These are phyloP conservation scores for Suhomyces emberorum DNA, from an alignment of 805 yeast genomes.

Conservation along the genomic window DNA sequence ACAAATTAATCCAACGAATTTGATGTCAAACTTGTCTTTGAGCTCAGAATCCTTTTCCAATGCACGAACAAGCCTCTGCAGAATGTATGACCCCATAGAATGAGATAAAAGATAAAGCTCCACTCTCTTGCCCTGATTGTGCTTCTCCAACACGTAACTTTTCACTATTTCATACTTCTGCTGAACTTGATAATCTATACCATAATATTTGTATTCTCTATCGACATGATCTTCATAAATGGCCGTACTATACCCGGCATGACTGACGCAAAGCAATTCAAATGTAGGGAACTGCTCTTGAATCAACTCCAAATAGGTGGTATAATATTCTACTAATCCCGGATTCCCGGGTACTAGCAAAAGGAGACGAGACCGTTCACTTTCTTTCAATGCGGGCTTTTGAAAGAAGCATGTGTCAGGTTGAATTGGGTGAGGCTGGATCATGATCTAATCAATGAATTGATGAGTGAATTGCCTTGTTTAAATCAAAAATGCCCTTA, in stretches of 20 bases:
- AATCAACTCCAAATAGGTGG: constrained; percentile 46
- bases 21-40: constrained; percentile 25
- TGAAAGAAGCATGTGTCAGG: constrained; percentile 17
- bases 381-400: constrained; percentile 3
- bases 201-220: constrained; percentile 26
- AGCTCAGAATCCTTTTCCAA: constrained; percentile 22
- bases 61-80: constrained; percentile 47
- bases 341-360: constrained; percentile 77
- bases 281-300: constrained; percentile 41
- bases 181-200: constrained; percentile 52
- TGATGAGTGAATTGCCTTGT: background rate
- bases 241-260: constrained; percentile 48
- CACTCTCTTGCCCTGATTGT: constrained; percentile 8
- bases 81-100: constrained; percentile 67
- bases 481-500: no score
- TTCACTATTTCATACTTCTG: constrained; percentile 56
- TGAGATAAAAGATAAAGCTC: constrained; percentile 58
- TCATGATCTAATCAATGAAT: background rate
- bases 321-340: constrained; percentile 64
- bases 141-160: constrained; percentile 20
- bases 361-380: constrained; percentile 28
- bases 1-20: constrained; percentile 58
- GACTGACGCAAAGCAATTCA: constrained; percentile 61
- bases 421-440: background rate
- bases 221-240: constrained; percentile 1